These are phyloP conservation scores for Moniliophthora roreri DNA, from an alignment of 1,284 basidiomycete genomes.

Conservation along the genomic window DNA sequence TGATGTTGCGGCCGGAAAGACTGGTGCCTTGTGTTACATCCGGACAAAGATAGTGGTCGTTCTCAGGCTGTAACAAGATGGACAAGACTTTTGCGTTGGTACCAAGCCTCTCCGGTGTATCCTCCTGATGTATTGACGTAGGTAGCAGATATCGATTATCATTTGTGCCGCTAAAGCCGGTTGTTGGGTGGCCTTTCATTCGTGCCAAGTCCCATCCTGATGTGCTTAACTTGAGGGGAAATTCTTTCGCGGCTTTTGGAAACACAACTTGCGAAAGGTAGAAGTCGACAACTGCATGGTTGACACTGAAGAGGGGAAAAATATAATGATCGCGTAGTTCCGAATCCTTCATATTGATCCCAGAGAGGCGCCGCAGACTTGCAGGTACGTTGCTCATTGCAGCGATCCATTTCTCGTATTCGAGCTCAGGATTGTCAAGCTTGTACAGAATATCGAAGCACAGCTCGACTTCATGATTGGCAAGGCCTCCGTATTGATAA, in stretches of 20 bases:
- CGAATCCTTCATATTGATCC: constrained; percentile 13
- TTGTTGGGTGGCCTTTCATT: constrained; percentile 32
- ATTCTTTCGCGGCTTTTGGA: constrained; percentile 48
- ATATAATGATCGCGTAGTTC: constrained; percentile 19
- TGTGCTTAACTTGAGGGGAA: constrained; percentile 43
- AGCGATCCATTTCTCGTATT: constrained; percentile 44
- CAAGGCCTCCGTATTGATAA: constrained; percentile 52
- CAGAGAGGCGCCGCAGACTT: not conserved
- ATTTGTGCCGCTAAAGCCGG: constrained; percentile 60
- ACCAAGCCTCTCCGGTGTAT: constrained; percentile 37
- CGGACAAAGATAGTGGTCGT: constrained; percentile 34
- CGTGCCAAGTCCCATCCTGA: constrained; percentile 56
- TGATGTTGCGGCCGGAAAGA: constrained; percentile 9
- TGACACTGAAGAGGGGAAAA: constrained; percentile 28
- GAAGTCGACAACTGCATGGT: constrained; percentile 46
- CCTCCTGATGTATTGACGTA: constrained; percentile 40
- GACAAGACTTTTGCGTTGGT: constrained; percentile 51
- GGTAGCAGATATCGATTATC: constrained; percentile 51
- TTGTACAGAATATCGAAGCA: constrained; percentile 41
- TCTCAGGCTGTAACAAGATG: constrained; percentile 44
- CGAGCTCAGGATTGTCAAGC: constrained; percentile 41
- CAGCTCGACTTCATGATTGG: constrained; percentile 32
- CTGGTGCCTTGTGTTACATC: not conserved
- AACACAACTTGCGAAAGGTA: constrained; percentile 48
- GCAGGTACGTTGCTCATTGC: constrained; percentile 15